Percentiles rank a stretch among this genome's conserved stretches.
These are phyloP conservation scores for Closterium sp. DNA, from an alignment of 139 green algal genomes.

Conservation along the genomic window DNA sequence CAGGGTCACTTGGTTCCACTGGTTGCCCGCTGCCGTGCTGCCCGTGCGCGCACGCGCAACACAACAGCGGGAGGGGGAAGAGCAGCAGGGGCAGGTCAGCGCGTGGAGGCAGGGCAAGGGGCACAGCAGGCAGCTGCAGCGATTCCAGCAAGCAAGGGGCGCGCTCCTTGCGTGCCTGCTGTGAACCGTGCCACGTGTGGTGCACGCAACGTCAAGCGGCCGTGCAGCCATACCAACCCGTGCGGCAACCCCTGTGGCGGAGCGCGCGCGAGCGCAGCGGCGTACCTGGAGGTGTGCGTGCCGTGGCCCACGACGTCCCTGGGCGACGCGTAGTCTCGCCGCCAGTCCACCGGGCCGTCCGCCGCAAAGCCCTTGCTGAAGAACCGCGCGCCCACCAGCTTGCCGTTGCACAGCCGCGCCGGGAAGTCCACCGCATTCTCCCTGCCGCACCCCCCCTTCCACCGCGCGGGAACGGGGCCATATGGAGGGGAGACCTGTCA, in stretches of 20 bases:
- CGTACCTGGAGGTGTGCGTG: conserved; percentile 10
- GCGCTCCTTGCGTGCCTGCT: no score
- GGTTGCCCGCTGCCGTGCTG: conserved; percentile 1
- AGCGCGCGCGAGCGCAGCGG: neutral
- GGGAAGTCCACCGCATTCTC: neutral
- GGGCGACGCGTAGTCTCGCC: neutral
- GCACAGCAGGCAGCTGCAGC: no score
- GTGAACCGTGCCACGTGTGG: no score
- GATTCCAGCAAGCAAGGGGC: no score
- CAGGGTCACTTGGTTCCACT: neutral
- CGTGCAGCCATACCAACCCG: no score
- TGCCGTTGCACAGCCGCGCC: conserved; percentile 2
- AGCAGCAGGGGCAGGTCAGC: neutral
- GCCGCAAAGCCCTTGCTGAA: neutral
- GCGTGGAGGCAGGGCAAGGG: neutral
- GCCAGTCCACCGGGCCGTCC: neutral
- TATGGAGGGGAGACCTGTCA: neutral
- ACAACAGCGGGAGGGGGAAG: neutral
- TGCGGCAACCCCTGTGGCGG: no score
- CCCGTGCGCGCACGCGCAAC: neutral
- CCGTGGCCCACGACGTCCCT: conserved; percentile 28
- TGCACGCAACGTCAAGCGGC: no score
- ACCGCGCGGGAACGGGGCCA: conserved; percentile 6
- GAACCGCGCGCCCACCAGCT: conserved; percentile 22
- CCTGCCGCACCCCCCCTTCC: neutral